phyloP scores from a whole-genome alignment of 1,139 yeast genomes.

The Candida sojae region DNA sequence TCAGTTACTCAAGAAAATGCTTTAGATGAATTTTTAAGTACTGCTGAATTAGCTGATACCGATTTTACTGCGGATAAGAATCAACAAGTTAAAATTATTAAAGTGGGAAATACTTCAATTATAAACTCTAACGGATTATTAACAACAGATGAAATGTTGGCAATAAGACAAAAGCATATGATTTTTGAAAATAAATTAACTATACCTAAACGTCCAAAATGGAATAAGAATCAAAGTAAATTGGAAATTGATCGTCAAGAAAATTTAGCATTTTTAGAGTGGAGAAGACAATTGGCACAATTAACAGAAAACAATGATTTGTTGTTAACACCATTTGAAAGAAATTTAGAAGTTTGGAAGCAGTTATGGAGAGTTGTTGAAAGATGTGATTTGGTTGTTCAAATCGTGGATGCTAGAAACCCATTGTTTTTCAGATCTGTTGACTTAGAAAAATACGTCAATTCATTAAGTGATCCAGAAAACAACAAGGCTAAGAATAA shows the following conservation, averaged over 20 bases:
- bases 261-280: conserved; percentile 84
- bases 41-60: conserved; percentile 94
- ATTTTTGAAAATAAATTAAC: conserved; percentile 77
- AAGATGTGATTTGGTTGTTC: conserved; percentile 90
- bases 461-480: conserved; percentile 61
- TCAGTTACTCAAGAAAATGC: conserved; percentile 95
- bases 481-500: conserved; percentile 59
- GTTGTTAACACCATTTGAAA: conserved; percentile 92
- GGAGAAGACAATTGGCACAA: conserved; percentile 89
- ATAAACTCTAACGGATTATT: conserved; percentile 52
- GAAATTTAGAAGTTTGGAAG: conserved; percentile 97
- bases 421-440: conserved; percentile 88
- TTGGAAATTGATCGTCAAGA: conserved; percentile 84
- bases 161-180: conserved; percentile 65
- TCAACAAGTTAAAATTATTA: conserved; percentile 81
- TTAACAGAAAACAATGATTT: conserved; percentile 83
- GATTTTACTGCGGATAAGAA: conserved; percentile 93
- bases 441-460: conserved; percentile 84
- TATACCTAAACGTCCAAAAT: conserved; percentile 92
- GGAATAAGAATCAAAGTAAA: conserved; percentile 75
- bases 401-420: conserved; percentile 96
- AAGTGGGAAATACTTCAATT: conserved; percentile 62
- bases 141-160: conserved; percentile 66
- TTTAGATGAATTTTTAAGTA: conserved; percentile 88
- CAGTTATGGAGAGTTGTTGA: conserved; percentile 99